Evolutionary conservation across 2,329 filamentous ascomycete species (phyloP).

Genomic region (Hymenoscyphus linearis): DNA sequence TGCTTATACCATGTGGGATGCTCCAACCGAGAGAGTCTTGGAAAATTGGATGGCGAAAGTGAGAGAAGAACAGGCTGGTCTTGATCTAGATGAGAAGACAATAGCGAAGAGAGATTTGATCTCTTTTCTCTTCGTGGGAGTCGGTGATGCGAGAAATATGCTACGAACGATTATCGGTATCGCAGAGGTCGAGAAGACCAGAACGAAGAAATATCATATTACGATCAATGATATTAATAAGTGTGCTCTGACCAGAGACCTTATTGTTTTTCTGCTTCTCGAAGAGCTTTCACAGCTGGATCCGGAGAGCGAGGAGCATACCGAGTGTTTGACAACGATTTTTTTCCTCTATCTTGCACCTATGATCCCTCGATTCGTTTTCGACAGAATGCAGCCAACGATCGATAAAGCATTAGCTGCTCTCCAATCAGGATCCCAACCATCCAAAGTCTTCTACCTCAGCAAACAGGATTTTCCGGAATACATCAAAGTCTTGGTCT

Average conservation of each 20-base stretch:
- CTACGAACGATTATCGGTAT: conserved; percentile 8
- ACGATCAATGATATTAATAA: conserved; percentile 15
- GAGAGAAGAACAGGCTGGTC: background rate
- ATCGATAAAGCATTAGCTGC: conserved; percentile 6
- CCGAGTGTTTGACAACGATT: conserved; percentile 10
- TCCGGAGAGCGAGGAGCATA: conserved; percentile 2
- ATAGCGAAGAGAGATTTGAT: background rate
- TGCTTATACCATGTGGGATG: background rate
- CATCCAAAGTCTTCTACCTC: conserved; percentile 11
- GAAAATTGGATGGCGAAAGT: background rate
- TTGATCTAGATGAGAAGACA: background rate
- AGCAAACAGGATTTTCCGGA: conserved; percentile 7
- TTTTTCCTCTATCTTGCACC: conserved; percentile 12
- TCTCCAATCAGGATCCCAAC: conserved; percentile 5
- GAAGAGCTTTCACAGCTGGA: conserved; percentile 8
- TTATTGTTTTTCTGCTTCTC: conserved; percentile 14
- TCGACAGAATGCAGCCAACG: conserved; percentile 8
- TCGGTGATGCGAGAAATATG: conserved; percentile 13
- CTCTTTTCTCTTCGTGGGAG: conserved; percentile 14
- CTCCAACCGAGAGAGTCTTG: background rate
- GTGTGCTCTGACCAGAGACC: conserved; percentile 8
- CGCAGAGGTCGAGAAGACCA: background rate
- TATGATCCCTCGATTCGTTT: conserved; percentile 14
- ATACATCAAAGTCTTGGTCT: conserved; percentile 9
- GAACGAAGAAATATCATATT: conserved; percentile 11